These are phyloP conservation scores for Lantana camara DNA, from an alignment of 257 asterid species.

Conservation along the genomic window DNA sequence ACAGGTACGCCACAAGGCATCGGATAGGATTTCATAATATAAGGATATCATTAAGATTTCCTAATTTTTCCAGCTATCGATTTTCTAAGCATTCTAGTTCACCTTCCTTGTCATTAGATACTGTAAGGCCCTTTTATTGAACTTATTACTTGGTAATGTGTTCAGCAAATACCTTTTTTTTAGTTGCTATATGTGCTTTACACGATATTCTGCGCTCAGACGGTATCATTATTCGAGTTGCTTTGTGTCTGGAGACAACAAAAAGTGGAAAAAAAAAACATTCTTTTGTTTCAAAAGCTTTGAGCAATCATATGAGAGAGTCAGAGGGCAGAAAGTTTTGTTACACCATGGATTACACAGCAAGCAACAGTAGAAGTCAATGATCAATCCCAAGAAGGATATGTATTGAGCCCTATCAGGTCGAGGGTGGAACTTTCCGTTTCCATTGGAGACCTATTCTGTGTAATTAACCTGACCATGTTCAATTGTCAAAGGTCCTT, in stretches of 20 bases:
- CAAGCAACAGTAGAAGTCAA: neutral
- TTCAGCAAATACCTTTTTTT: neutral
- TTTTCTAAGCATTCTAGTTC: neutral
- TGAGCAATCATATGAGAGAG: too few species aligned
- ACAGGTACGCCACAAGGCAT: too few species aligned
- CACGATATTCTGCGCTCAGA: too few species aligned
- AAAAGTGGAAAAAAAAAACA: too few species aligned
- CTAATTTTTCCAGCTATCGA: conserved; percentile 10
- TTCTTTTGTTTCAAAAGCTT: too few species aligned
- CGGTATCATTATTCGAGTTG: too few species aligned
- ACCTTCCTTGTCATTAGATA: neutral
- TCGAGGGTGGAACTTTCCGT: neutral
- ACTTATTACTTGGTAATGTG: neutral
- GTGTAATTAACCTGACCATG: neutral
- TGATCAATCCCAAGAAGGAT: neutral
- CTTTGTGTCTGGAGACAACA: too few species aligned
- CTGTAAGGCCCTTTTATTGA: neutral
- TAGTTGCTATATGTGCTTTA: conserved; percentile 4
- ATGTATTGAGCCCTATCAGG: neutral
- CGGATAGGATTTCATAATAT: too few species aligned
- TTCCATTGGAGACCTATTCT: neutral
- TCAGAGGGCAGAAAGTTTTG: neutral
- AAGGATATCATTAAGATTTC: too few species aligned
- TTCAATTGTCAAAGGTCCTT: neutral
- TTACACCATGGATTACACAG: neutral